A percentile compares a stretch with the other conserved stretches of the same genome.
Evolutionary conservation across 78 protist genomes (phyloP).

Genomic region (Andalucia godoyi): DNA sequence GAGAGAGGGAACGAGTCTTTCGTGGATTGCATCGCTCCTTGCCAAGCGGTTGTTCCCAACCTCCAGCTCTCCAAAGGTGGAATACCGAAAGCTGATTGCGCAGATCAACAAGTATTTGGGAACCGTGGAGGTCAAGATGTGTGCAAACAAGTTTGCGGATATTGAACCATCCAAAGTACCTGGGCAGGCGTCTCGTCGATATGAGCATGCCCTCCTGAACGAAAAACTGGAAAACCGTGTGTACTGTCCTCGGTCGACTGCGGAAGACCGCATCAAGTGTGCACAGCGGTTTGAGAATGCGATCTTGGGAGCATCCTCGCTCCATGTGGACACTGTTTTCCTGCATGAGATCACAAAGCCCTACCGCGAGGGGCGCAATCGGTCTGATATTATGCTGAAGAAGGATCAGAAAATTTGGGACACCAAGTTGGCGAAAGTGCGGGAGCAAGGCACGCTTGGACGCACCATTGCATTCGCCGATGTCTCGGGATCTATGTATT

Average conservation of each 20-base stretch:
- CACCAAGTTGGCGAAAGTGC: slow-evolving; percentile 17
- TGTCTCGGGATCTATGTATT: slow-evolving; percentile 31
- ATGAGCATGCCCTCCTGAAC: slow-evolving; percentile 31
- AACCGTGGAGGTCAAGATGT: slow-evolving; percentile 13
- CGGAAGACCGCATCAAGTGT: too few species aligned
- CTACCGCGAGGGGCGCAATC: background rate
- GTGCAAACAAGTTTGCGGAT: slow-evolving; percentile 8
- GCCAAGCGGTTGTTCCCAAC: too few species aligned
- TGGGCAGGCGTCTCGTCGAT: too few species aligned
- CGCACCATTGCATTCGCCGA: slow-evolving; percentile 15
- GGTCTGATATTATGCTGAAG: slow-evolving; percentile 14
- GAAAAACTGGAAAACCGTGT: slow-evolving; percentile 13
- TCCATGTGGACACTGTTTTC: slow-evolving; percentile 30
- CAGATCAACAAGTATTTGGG: slow-evolving; percentile 23
- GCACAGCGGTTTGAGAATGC: background rate
- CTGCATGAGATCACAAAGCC: slow-evolving; percentile 19
- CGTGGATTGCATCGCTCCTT: too few species aligned
- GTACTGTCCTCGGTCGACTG: slow-evolving; percentile 20
- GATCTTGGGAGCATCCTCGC: slow-evolving; percentile 25
- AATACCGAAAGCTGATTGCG: slow-evolving; percentile 24
- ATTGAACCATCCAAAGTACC: slow-evolving; percentile 23
- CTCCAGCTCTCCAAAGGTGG: too few species aligned
- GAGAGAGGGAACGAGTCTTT: too few species aligned
- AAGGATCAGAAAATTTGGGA: slow-evolving; percentile 33
- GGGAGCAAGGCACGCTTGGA: too few species aligned